Evolutionary conservation across 2,329 filamentous ascomycete genomes (phyloP).

Genomic region (Fusarium sp.): DNA sequence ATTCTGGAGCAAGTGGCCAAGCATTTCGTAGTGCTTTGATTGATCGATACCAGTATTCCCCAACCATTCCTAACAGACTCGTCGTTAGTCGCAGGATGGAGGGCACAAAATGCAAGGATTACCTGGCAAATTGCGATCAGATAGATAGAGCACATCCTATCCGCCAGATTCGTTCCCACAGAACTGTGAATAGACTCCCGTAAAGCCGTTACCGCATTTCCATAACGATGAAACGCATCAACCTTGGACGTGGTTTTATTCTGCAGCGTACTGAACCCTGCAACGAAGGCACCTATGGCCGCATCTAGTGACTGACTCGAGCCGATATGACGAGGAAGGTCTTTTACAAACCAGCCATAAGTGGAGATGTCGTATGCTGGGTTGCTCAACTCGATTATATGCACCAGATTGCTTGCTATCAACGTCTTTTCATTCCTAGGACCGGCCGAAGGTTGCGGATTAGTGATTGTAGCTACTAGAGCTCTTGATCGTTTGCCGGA

Average conservation of each 20-base stretch:
- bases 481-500: neutral
- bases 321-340: neutral
- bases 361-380: slow-evolving; percentile 17
- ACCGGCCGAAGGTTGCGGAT: neutral
- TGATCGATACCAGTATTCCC: neutral
- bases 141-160: slow-evolving; percentile 25
- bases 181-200: slow-evolving; percentile 8
- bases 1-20: slow-evolving; percentile 2
- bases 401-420: neutral
- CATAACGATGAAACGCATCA: slow-evolving; percentile 6
- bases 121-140: slow-evolving; percentile 18
- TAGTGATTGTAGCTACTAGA: neutral
- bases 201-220: slow-evolving; percentile 1
- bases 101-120: no score
- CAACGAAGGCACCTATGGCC: neutral
- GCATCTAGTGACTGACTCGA: slow-evolving; percentile 17
- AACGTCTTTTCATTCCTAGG: slow-evolving; percentile 11
- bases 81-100: no score
- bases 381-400: slow-evolving; percentile 9
- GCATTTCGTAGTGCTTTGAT: slow-evolving; percentile 10
- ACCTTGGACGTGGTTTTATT: neutral
- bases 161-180: neutral
- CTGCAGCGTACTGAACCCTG: neutral
- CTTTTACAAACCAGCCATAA: slow-evolving; percentile 20
- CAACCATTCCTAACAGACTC: slow-evolving; percentile 21